Evolutionary conservation across 495 filamentous ascomycete species (phyloP).

Genomic region (Diplogelasinospora grovesii): DNA sequence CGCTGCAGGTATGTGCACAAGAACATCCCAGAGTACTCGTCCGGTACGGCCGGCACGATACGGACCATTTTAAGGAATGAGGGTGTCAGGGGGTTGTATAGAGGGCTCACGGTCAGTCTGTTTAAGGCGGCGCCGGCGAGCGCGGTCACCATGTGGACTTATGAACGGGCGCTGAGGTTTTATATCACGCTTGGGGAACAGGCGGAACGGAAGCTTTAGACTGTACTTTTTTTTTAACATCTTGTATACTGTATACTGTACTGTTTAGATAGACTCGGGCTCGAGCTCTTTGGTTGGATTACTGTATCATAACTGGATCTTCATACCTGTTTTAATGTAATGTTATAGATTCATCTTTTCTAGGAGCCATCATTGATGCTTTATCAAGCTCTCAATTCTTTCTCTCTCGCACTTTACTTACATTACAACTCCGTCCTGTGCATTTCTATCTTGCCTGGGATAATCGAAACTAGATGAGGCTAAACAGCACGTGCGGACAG

Average conservation of each 20-base stretch:
- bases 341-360: too few species aligned
- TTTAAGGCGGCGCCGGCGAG: slow-evolving; percentile 92
- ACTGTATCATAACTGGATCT: too few species aligned
- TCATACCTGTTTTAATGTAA: too few species aligned
- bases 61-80: slow-evolving; percentile 61
- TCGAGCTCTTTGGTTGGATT: too few species aligned
- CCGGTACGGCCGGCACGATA: slow-evolving; percentile 58
- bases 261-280: too few species aligned
- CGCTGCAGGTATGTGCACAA: slow-evolving; percentile 69
- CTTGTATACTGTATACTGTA: neutral
- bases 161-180: slow-evolving; percentile 63
- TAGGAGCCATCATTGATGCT: too few species aligned
- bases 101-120: slow-evolving; percentile 80
- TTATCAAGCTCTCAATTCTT: too few species aligned
- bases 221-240: slow-evolving; percentile 1
- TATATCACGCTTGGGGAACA: slow-evolving; percentile 38
- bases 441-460: too few species aligned
- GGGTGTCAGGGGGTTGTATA: slow-evolving; percentile 75
- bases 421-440: too few species aligned
- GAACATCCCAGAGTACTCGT: slow-evolving; percentile 75
- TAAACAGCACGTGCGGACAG: too few species aligned
- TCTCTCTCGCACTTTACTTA: too few species aligned
- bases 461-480: too few species aligned
- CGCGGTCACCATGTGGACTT: slow-evolving; percentile 98
- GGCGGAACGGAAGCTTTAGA: slow-evolving; percentile 9